Evolutionary conservation across 2,329 filamentous ascomycete genomes (phyloP).

Genomic region (Clonostachys chloroleuca): DNA sequence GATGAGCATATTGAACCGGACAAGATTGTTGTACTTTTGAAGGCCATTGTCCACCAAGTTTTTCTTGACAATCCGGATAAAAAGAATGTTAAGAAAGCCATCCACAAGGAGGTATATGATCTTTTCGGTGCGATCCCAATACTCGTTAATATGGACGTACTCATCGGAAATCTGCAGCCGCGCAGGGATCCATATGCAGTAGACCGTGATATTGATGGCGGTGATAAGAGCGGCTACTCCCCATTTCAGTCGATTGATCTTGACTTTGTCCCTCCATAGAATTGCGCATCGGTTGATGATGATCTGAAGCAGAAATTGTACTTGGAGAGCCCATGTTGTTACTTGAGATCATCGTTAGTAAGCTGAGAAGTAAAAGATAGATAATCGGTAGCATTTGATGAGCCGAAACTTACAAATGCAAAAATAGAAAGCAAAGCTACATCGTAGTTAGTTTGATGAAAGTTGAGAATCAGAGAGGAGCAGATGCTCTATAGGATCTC

Average conservation of each 20-base stretch:
- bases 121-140: constrained; percentile 47
- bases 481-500: too few relatives aligned
- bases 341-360: constrained; percentile 9
- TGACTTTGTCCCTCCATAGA: constrained; percentile 29
- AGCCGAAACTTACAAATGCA: too few relatives aligned
- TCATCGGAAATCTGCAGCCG: constrained; percentile 29
- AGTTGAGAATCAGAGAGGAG: too few relatives aligned
- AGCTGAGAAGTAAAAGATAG: too few relatives aligned
- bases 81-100: constrained; percentile 38
- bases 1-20: constrained; percentile 25
- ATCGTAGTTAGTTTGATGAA: too few relatives aligned
- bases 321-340: constrained; percentile 26
- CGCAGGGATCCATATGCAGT: constrained; percentile 44
- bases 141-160: constrained; percentile 35
- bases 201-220: constrained; percentile 41
- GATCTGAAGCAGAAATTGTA: constrained; percentile 40
- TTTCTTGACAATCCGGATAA: constrained; percentile 34
- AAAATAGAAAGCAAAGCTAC: too few relatives aligned
- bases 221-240: constrained; percentile 32
- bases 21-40: constrained; percentile 40
- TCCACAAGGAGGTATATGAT: constrained; percentile 40
- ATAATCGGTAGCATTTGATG: too few relatives aligned
- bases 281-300: constrained; percentile 45
- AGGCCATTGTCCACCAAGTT: constrained; percentile 41
- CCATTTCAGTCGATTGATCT: constrained; percentile 34